These are phyloP conservation scores for Penicillium arizonense DNA, from an alignment of 495 filamentous ascomycete species.

Conservation along the genomic window DNA sequence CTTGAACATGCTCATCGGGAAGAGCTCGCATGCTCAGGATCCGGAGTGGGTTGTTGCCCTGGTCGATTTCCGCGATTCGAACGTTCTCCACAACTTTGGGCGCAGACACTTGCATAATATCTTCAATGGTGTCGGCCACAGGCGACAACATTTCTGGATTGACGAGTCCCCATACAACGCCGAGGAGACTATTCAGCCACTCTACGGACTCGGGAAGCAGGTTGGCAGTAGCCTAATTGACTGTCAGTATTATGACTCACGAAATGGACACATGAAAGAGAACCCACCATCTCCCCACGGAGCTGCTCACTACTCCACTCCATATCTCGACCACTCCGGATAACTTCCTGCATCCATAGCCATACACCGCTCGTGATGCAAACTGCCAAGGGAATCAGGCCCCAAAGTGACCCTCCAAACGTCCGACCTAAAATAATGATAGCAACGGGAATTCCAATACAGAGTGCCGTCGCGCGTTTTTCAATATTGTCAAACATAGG, in stretches of 20 bases:
- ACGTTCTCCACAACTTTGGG: slow-evolving; percentile 90
- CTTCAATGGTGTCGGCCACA: slow-evolving; percentile 72
- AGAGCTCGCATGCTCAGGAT: slow-evolving; percentile 88
- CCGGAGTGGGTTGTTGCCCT: slow-evolving; percentile 84
- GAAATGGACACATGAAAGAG: neutral
- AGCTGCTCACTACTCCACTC: slow-evolving; percentile 89
- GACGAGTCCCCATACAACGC: slow-evolving; percentile 81
- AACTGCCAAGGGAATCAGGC: slow-evolving; percentile 66
- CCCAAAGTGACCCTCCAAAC: slow-evolving; percentile 74
- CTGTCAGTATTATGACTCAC: slow-evolving; percentile 14
- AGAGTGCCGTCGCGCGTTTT: slow-evolving; percentile 63
- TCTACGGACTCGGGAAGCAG: slow-evolving; percentile 90
- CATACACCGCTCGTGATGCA: slow-evolving; percentile 74
- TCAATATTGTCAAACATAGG: slow-evolving; percentile 81
- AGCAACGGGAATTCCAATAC: slow-evolving; percentile 62
- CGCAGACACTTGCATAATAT: slow-evolving; percentile 94
- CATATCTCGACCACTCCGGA: slow-evolving; percentile 73
- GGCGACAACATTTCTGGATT: slow-evolving; percentile 90
- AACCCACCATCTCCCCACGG: slow-evolving; percentile 72
- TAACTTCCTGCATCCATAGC: slow-evolving; percentile 85
- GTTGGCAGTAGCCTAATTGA: slow-evolving; percentile 65
- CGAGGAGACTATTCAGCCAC: slow-evolving; percentile 89
- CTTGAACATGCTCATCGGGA: slow-evolving; percentile 74
- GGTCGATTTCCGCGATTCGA: slow-evolving; percentile 92
- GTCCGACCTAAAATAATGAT: slow-evolving; percentile 76